These are phyloP conservation scores for Gossypium arboreum DNA, from an alignment of 345 rosid genomes.

Conservation along the genomic window DNA sequence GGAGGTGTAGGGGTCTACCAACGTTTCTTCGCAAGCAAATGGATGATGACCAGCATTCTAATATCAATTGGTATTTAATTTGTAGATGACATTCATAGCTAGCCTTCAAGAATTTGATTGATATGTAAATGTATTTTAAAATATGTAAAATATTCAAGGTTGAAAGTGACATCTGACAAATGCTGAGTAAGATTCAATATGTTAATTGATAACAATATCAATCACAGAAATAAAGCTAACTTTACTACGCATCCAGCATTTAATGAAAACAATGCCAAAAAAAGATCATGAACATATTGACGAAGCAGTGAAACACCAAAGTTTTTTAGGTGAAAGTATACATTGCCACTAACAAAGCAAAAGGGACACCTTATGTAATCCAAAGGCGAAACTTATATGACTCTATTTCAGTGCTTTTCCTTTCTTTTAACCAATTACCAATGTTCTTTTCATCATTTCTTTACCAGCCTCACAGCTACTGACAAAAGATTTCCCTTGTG, in stretches of 20 bases:
- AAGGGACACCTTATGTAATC: not conserved
- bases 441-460: not conserved
- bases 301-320: not conserved
- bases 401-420: not conserved
- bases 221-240: not conserved
- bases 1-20: not conserved
- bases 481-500: not conserved
- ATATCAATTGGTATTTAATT: not conserved
- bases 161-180: conserved; percentile 10
- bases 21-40: not conserved
- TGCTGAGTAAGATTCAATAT: not conserved
- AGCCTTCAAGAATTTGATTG: not conserved
- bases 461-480: conserved; percentile 4
- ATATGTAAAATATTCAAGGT: not conserved
- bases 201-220: not conserved
- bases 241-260: not conserved
- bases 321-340: not conserved
- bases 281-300: not conserved
- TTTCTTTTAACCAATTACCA: not conserved
- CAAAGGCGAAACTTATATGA: not conserved
- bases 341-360: conserved; percentile 6
- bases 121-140: not conserved
- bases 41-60: not conserved
- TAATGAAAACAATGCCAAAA: not conserved
- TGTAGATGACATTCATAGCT: not conserved